Percentiles rank a stretch among this genome's conserved stretches.
These are phyloP conservation scores for Sporothrix schenckii DNA, from an alignment of 2,329 filamentous ascomycete genomes.

Conservation along the genomic window DNA sequence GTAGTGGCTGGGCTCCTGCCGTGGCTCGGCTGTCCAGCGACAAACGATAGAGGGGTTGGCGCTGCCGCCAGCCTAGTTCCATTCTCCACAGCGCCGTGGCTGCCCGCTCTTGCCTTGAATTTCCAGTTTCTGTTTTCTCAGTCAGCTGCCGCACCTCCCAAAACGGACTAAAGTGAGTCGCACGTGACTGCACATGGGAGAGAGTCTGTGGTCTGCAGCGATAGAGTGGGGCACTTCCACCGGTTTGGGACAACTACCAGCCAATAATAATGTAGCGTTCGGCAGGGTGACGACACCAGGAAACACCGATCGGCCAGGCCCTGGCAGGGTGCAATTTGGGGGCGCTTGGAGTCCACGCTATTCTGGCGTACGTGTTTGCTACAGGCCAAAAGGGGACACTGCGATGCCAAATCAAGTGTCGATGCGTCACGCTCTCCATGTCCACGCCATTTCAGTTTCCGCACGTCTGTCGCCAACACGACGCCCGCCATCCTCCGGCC, in stretches of 20 bases:
- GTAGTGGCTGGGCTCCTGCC: constrained; percentile 6
- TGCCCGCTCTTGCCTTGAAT: constrained; percentile 12
- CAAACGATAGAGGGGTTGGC: constrained; percentile 16
- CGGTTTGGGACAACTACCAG: constrained; percentile 7
- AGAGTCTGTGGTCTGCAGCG: too few species aligned
- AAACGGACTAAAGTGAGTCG: not conserved
- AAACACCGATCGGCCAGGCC: not conserved
- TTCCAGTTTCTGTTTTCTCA: constrained; percentile 18
- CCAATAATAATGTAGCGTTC: constrained; percentile 2
- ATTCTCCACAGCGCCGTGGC: constrained; percentile 15
- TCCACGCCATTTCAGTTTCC: not conserved
- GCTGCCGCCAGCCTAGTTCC: constrained; percentile 16
- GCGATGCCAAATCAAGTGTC: constrained; percentile 16
- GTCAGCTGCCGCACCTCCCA: constrained; percentile 21
- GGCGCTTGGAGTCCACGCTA: constrained; percentile 8
- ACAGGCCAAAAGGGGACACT: constrained; percentile 15
- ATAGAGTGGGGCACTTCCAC: not conserved
- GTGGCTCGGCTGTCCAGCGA: not conserved
- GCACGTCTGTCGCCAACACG: constrained; percentile 12
- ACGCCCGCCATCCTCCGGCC: not conserved
- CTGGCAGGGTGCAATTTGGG: not conserved
- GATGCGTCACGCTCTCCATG: not conserved
- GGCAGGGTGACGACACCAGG: constrained; percentile 28
- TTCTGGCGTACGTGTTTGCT: constrained; percentile 28
- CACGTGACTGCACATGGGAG: constrained; percentile 17